Evolutionary conservation across 2,329 filamentous ascomycete species (phyloP), one percentile per base, ranked within the genome.

Genomic region (Dothidotthia symphoricarpi): DNA sequence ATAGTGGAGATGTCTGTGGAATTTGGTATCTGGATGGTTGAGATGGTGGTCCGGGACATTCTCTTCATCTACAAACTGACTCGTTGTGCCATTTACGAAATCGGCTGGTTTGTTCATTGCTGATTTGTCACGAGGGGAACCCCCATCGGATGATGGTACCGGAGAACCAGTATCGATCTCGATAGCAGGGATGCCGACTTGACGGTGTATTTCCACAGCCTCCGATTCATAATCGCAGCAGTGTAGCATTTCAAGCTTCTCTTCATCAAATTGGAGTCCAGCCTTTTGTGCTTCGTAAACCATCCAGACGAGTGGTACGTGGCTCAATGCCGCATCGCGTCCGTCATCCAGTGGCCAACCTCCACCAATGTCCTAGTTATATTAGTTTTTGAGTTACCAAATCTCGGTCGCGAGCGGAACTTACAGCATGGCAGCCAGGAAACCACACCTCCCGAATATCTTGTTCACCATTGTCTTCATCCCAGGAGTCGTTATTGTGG

Each of bases 361-460:
- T 8, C 86, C 86, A 1, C 86, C 86, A 19, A 90, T 81, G 46
- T 91, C 86, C 62, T 65, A 22, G 1, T 6, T 1, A 15, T 19
- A 17, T 59, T 32, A 57, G 45, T 17, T 24, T n/a, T n/a, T n/a
- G n/a, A n/a, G n/a, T n/a, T n/a, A n/a, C n/a, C n/a, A n/a, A n/a
- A n/a, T n/a, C n/a, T n/a, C n/a, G n/a, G n/a, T n/a, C n/a, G n/a
- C n/a, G n/a, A n/a, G n/a, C n/a, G n/a, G n/a, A n/a, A n/a, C 61
- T 51, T 47, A 68, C 65, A 2, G 80, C 86, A 47, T 94, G 87
- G 9, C 83, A 82, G 7, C 87, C 87, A 0, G 86, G 75, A 54
- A 93, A 93, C 83, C 84, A 87, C 1, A 91, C 77, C 55, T 93
- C 87, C 42, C 86, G 78, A 31, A 91, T 84, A 49, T 91, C 85